Percentiles rank a stretch among this genome's conserved stretches.
Evolutionary conservation across 2,329 filamentous ascomycete genomes (phyloP).

Genomic region (Fusarium pseudoanthophilum): DNA sequence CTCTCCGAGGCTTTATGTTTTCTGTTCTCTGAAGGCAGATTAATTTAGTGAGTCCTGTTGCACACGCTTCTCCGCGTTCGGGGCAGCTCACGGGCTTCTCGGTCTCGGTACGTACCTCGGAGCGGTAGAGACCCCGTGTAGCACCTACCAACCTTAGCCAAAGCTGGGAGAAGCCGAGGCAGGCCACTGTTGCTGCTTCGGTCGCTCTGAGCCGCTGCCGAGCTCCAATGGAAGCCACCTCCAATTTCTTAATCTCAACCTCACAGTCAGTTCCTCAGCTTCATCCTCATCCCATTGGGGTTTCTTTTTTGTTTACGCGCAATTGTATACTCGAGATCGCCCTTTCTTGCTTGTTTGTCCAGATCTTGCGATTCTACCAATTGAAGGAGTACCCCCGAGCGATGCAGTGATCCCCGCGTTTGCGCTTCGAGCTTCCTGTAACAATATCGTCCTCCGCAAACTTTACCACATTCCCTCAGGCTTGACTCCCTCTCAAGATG

Average conservation of each 20-base stretch:
- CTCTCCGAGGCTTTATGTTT: neutral
- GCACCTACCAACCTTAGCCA: slow-evolving; percentile 11
- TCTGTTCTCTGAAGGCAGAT: neutral
- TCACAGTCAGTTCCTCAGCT: neutral
- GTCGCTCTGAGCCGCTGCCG: slow-evolving; percentile 39
- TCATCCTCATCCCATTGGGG: slow-evolving; percentile 7
- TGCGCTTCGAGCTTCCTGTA: slow-evolving; percentile 26
- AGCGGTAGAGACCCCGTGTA: slow-evolving; percentile 19
- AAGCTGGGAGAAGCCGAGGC: slow-evolving; percentile 36
- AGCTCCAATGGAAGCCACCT: slow-evolving; percentile 21
- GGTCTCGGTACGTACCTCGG: slow-evolving; percentile 34
- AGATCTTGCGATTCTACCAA: neutral
- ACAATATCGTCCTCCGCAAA: slow-evolving; percentile 16
- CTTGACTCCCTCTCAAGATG: slow-evolving; percentile 38
- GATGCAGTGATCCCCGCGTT: slow-evolving; percentile 36
- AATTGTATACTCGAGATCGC: slow-evolving; percentile 6
- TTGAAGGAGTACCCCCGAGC: slow-evolving; percentile 8
- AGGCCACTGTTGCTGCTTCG: slow-evolving; percentile 33
- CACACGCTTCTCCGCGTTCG: slow-evolving; percentile 6
- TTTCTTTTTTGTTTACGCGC: slow-evolving; percentile 1
- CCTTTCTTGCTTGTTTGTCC: neutral
- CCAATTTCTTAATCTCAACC: slow-evolving; percentile 28
- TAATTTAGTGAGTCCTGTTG: neutral
- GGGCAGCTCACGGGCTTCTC: slow-evolving; percentile 3
- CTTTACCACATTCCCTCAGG: neutral